Base-by-base conservation (phyloP, 1,139 yeast species). In the Saccharomyces hybrid region DNA sequence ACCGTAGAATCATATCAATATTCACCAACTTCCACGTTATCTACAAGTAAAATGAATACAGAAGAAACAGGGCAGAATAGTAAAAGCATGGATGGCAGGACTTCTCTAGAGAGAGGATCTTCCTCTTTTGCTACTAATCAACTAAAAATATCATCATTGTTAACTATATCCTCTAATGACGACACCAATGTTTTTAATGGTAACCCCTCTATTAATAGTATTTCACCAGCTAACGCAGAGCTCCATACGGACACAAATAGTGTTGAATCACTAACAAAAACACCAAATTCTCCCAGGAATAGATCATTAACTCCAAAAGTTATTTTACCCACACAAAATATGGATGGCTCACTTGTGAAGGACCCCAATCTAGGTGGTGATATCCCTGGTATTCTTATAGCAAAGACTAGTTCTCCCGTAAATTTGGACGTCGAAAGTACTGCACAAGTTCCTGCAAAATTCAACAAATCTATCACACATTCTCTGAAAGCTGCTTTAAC, bases 341-440 rank as follows among this genome's bases (percentile, higher is more conserved):
- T 55, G 42, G 56, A 56, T 4, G 52, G 56, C 4, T 32, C 44
- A 2, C 25, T 38, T 38, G 23, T 9, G 3, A 38, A 38, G 44
- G 23, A 16, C 1, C 44, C 44, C 25, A 13, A 44, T 46, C 16
- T 50, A 34, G 38, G 52, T 3, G 55, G 49, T 52, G 27, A 41
- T 32, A 49, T 51, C 3, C 54, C 58, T 8, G 58, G 57, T 1
- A 49, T 58, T n/a, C 47, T 60, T 19, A 54, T 61, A 4, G 64
- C 64, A 9, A 54, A 63, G 31, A 58, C 58, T 25, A 60, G 57
- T 46, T 60, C 65, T 3, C 65, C 65, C 7, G 63, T 60, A 7
- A 55, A 53, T 48, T 29, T 53, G 6, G 44, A 38, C 11, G 44
- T 38, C 2, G 44, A 38, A 38, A 16, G 25, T 11, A 38, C 25